phyloP scores from a whole-genome alignment of 176 grass and related monocot genomes.

The Oryza punctata region DNA sequence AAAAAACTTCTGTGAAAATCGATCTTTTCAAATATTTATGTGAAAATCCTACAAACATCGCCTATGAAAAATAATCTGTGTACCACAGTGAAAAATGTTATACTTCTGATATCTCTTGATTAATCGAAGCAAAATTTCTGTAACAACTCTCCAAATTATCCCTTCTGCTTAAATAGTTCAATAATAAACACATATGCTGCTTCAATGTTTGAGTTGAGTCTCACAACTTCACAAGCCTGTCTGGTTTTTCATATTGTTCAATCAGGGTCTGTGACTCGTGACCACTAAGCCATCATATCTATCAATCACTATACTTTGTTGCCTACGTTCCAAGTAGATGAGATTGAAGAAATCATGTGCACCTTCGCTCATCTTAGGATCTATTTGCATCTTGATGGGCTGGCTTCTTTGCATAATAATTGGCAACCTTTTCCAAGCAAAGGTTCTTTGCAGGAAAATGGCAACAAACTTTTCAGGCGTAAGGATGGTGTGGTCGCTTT shows the following conservation, averaged over 20 bases:
- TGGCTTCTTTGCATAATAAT: neutral
- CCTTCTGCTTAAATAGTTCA: neutral
- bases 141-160: neutral
- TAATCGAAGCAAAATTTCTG: neutral
- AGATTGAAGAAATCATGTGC: neutral
- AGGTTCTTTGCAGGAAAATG: neutral
- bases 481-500: neutral
- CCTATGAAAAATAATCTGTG: neutral
- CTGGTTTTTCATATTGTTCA: neutral
- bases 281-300: neutral
- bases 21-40: neutral
- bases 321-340: neutral
- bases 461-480: neutral
- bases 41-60: neutral
- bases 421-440: too few relatives aligned
- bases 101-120: neutral
- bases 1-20: neutral
- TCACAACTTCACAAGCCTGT: neutral
- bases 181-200: neutral
- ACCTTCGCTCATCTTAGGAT: neutral
- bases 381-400: neutral
- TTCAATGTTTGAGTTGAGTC: neutral
- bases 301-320: neutral
- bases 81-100: neutral
- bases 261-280: neutral